These are phyloP conservation scores for Plantago coronopus DNA, from an alignment of 305 asterid genomes.

Conservation along the genomic window DNA sequence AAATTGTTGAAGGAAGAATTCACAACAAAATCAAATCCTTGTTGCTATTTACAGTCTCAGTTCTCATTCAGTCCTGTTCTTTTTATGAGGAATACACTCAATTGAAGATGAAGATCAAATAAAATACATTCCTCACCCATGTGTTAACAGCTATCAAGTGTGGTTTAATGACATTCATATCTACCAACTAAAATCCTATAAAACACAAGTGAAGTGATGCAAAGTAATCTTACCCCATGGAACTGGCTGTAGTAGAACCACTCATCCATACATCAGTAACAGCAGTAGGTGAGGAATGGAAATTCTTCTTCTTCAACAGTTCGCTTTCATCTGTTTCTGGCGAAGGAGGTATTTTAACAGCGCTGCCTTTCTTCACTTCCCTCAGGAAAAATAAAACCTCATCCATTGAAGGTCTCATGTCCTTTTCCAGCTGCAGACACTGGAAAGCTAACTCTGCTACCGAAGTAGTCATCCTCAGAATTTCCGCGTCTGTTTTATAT, in stretches of 20 bases:
- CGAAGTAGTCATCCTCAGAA: conserved; percentile 54
- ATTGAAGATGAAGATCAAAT: background rate
- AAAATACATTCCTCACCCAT: background rate
- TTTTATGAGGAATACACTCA: conserved; percentile 6
- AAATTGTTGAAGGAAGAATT: background rate
- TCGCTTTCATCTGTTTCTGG: conserved; percentile 46
- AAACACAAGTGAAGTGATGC: background rate
- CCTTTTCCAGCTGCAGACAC: conserved; percentile 73
- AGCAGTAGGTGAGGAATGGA: conserved; percentile 39
- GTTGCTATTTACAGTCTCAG: background rate
- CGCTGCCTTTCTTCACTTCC: conserved; percentile 32
- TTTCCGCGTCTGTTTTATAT: conserved; percentile 40
- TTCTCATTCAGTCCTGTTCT: background rate
- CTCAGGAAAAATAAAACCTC: conserved; percentile 43
- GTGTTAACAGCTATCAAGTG: conserved; percentile 4
- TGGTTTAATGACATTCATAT: conserved; percentile 14
- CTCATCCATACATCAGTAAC: conserved; percentile 49
- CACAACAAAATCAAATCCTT: background rate
- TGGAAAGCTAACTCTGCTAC: conserved; percentile 71
- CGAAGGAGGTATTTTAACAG: conserved; percentile 29
- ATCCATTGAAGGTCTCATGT: conserved; percentile 72
- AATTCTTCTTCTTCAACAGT: conserved; percentile 35
- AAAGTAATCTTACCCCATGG: conserved; percentile 26
- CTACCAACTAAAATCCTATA: background rate
- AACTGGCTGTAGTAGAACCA: conserved; percentile 39